Base-by-base conservation (phyloP, 441 rosid genomes). In the Melastoma candidum region DNA sequence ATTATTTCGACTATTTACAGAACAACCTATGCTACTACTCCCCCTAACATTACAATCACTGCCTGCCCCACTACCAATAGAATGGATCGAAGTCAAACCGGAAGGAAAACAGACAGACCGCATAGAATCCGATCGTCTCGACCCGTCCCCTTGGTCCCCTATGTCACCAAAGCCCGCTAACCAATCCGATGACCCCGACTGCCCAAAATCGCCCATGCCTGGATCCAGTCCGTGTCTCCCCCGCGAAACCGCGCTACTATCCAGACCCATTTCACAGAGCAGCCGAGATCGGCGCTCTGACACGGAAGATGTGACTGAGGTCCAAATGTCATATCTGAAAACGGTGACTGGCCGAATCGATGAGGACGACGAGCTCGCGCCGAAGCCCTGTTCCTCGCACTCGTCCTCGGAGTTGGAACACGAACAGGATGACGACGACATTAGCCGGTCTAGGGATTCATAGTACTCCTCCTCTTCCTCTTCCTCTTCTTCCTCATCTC, bases 361-460 rank as follows among this genome's bases (percentile, higher is more conserved):
- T 17, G 22, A 17, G 22, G 22, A 17, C 62, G 60, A 71, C 84
- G 55, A 80, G 74, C 57, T 43, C 64, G 64, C 68, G 67, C 44
- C 70, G 49, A 47, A 58, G 68, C 60, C 59, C 5, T 71, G 77
- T 53, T 71, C 77, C 51, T 76, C 71, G 49, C 76, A 45, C 7
- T 65, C 86, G 60, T 76, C 71, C 44, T 77, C 81, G 24, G 84
- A 76, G 68, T 73, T 77, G 12, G 86, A 74, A 51, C 80, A 61
- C 14, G 82, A 79, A 66, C 75, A 75, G 41, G 85, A 80, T 61
- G 93, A 77, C n/a, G 95, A 78, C 49, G 92, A 82, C 26, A 74
- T 80, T 56, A 86, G 65, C 70, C 99, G 97, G 75, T 93, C 96
- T 27, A 84, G 84, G 36, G 99, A 83, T 65, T 93, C 99, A 74